Evolutionary conservation across 228 moss, liverwort and hornwort genomes (phyloP).

Genomic region (Sphagnum fallax): DNA sequence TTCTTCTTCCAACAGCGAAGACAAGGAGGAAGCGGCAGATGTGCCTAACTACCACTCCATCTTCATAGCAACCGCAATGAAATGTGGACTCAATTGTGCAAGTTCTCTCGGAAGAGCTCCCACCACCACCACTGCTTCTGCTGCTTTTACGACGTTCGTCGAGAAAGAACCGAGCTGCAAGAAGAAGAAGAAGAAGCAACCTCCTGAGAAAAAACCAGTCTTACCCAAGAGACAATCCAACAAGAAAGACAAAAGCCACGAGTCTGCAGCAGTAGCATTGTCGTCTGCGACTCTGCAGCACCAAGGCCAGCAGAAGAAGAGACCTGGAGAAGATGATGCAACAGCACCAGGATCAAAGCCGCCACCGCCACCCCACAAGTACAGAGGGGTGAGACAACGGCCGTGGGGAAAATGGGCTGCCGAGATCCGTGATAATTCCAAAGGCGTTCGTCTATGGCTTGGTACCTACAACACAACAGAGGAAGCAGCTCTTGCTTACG

Average conservation of each 20-base stretch:
- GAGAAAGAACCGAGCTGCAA: no score
- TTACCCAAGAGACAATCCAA: no score
- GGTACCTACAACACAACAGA: slow-evolving; percentile 85
- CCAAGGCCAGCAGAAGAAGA: not conserved
- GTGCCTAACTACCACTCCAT: slow-evolving; percentile 47
- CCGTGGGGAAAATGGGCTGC: slow-evolving; percentile 97
- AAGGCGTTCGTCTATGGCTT: slow-evolving; percentile 74
- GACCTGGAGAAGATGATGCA: not conserved
- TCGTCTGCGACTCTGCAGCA: no score
- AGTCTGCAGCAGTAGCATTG: no score
- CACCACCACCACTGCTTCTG: no score
- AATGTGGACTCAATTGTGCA: slow-evolving; percentile 61
- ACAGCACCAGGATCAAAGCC: no score
- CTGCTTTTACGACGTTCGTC: no score
- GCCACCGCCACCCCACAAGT: slow-evolving; percentile 23
- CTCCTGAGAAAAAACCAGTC: no score
- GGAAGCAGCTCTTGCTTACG: slow-evolving; percentile 75
- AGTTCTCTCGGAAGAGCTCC: slow-evolving; percentile 14
- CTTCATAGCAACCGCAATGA: slow-evolving; percentile 60
- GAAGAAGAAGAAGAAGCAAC: no score
- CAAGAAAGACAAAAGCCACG: no score
- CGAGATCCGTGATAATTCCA: slow-evolving; percentile 79
- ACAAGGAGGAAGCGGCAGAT: slow-evolving; percentile 37
- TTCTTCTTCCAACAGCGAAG: slow-evolving; percentile 29
- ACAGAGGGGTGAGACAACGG: slow-evolving; percentile 72